Percentiles rank a stretch among this genome's conserved stretches.
phyloP scores from a whole-genome alignment of 192 early-diverging fungal species.

The Umbelopsis ramanniana region DNA sequence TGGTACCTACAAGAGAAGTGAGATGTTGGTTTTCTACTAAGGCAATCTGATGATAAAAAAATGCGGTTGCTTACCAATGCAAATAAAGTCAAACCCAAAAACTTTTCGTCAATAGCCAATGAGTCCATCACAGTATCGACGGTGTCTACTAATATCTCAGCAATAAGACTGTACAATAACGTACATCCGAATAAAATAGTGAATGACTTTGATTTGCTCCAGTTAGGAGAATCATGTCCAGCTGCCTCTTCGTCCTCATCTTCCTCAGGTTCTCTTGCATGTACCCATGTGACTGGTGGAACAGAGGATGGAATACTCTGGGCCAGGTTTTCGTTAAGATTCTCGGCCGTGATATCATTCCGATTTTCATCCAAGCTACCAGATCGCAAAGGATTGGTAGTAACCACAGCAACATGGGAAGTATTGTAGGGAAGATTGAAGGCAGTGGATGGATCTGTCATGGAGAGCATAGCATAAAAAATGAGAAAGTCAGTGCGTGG shows the following conservation, averaged over 20 bases:
- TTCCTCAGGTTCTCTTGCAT: constrained; percentile 61
- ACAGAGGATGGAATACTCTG: constrained; percentile 18
- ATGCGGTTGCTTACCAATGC: constrained; percentile 62
- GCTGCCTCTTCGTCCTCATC: constrained; percentile 60
- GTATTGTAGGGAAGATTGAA: constrained; percentile 22
- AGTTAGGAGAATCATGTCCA: constrained; percentile 93
- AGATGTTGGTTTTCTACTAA: too few relatives aligned
- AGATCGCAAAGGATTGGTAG: background rate
- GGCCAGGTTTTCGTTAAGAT: background rate
- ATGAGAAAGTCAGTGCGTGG: background rate
- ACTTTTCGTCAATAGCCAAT: constrained; percentile 78
- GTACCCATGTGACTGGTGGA: constrained; percentile 32
- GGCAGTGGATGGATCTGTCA: background rate
- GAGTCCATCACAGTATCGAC: constrained; percentile 81
- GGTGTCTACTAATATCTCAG: constrained; percentile 89
- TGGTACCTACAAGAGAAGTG: constrained; percentile 53
- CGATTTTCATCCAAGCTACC: background rate
- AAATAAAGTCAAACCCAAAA: constrained; percentile 92
- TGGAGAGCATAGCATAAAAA: background rate
- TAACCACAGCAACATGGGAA: constrained; percentile 21
- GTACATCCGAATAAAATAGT: constrained; percentile 84
- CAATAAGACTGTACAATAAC: constrained; percentile 83
- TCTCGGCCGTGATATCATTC: background rate
- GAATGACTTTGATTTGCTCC: constrained; percentile 80
- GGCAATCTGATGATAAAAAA: background rate